Evolutionary conservation across 352 stramenopile genomes (phyloP), one percentile per base, ranked within the genome.

Genomic region (Globisporangium paddicum): DNA sequence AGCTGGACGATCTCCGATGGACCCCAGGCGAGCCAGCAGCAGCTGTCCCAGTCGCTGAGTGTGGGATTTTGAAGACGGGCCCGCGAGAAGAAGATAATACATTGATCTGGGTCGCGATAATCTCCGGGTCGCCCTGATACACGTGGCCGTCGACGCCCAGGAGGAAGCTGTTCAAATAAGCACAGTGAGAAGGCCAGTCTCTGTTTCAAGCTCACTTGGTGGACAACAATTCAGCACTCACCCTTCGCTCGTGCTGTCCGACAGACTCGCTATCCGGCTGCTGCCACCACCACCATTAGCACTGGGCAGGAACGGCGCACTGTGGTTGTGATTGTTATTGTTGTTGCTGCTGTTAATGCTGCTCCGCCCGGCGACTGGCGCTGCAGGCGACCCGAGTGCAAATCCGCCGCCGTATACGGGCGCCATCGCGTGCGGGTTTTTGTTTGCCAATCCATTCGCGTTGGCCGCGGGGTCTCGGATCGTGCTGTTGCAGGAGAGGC

Each of bases 71-170:
- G 42, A 74, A 60, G 3, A 61, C 59, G 44, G 77, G 58, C 37
- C 37, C 79, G 78, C 7, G 71, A 77, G 13, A 62, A 3, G 71
- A 71, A 32, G 55, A 45, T 2, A 28, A 21, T 21, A 26, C 73
- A 42, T 79, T 71, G 16, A 78, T 46, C 35, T 86, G 72, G 13
- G 70, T 57, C 21, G 73, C 68, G 13, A 89, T 64, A 32, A 89
- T 38, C 44, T 89, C 76, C 16, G 74, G 74, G 49, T 93, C 85
- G 25, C 75, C 85, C 63, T 93, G 82, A 28, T 92, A 95, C 21
- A 95, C 75, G 49, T 89, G 82, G 14, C 82, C 85, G 63, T 93
- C 82, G n/a, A 91, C 71, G 16, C 85, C 85, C 13, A 95, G 66
- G 26, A 95, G 49, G 35, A 91, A 95, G 19, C 82, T 91, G 34